Evolutionary conservation across 2,329 filamentous ascomycete genomes (phyloP), one percentile per base, ranked within the genome.

Genomic region (Phaeomoniella chlamydospora): DNA sequence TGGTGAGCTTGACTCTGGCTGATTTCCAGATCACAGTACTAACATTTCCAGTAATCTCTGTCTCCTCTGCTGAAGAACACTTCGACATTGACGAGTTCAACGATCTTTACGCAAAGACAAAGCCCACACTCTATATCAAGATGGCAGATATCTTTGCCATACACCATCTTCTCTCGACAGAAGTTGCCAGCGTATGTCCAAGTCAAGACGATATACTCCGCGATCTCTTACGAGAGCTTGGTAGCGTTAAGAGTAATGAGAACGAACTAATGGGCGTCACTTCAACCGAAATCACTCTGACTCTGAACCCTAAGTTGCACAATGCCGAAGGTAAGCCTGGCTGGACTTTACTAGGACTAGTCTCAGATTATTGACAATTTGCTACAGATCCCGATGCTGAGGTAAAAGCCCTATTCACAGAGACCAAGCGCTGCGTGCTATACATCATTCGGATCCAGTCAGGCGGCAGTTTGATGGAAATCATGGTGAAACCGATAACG

Each of bases 41-140:
- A 54, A 68, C 48, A 2, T 30, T 37, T 36, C 30, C 43, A 69
- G 68, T 96, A 41, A 84, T 98, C 45, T 74, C 80, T 10, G 82
- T 96, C 10, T 77, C 81, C 11, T 80, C 90, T 48, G 83, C 85
- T 0, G 90, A 98, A 57, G 71, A 75, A 36, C 90, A 90, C 15
- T 98, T 96, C 52, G 87, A 96, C 56, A 94, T 98, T 54, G 90
- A 98, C 53, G 90, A 96, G 55, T 98, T 90, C 72, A 96, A 94
- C 54, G 90, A 98, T 52, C 70, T 98, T 4, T 96, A 96, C 53
- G 83, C 88, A 38, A 87, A 92, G 56, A 90, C 86, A 44, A 94
- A 94, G 58, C 90, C 90, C 4, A 96, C 88, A 0, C 68, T 98
- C n/a, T 98, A 96, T 64, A 94, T 98, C 65, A 98, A 98, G 63